Evolutionary conservation across 2,329 filamentous ascomycete genomes (phyloP), one percentile per base, ranked within the genome.

Genomic region (Aureobasidium lini): DNA sequence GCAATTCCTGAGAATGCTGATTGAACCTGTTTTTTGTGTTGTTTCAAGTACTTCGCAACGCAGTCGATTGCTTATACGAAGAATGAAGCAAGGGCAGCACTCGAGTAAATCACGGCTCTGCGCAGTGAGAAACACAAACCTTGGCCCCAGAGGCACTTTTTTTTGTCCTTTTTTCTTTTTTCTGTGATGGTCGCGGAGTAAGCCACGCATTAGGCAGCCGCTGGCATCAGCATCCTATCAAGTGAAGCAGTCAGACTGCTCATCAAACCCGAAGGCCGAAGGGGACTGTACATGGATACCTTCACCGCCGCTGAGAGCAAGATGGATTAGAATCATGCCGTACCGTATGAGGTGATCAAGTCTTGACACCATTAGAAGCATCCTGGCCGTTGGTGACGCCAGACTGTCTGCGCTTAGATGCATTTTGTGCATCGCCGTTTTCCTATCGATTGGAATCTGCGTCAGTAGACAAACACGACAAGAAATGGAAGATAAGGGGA

Each of bases 351-450:
- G 4, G 34, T 10, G 34, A 6, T 58, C 54, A 58, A 42, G 54
- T n/a, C 44, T 49, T 48, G 44, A 32, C 44, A 23, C 54, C 54
- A n/a, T 59, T 59, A 15, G 46, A 13, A 23, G 37, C 48, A 23
- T 53, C 47, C 44, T 47, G 47, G 42, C 48, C 53, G 15, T 60
- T 56, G 18, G 50, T 39, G 37, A 46, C 29, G 15, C 39, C 42
- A 16, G 57, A 57, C 49, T 46, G 50, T 54, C 56, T 62, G 31
- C 57, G 57, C 50, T 62, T 59, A 6, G 50, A 44, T 32, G 47
- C 48, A 48, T 53, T 56, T 37, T 34, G 15, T 31, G 34, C 39
- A 28, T 44, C 48, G 34, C 34, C 43, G 40, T 57, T 53, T 37
- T 56, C 44, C 61, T 58, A 36, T 36, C n/a, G 16, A 18, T 40